These are phyloP conservation scores for Sporothrix pallida DNA, from an alignment of 2,329 filamentous ascomycete species.

Conservation along the genomic window DNA sequence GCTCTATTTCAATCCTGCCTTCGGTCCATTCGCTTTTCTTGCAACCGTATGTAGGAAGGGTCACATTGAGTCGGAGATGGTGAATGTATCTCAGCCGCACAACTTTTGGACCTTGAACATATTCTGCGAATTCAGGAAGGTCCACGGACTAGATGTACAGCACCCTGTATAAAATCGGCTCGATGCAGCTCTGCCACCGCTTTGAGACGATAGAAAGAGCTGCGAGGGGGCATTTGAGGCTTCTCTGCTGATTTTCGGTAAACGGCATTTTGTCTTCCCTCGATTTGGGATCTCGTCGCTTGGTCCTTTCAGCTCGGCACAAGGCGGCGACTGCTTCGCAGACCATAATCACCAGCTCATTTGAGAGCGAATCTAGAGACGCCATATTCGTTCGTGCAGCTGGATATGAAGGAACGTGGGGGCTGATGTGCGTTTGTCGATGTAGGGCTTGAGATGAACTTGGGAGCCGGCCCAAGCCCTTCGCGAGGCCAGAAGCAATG, in stretches of 20 bases:
- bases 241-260: too few relatives aligned
- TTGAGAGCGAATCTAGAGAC: background rate
- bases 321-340: background rate
- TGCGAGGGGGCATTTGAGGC: background rate
- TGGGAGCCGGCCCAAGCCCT: too few relatives aligned
- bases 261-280: background rate
- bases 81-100: background rate
- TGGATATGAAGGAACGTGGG: background rate
- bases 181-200: background rate
- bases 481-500: too few relatives aligned
- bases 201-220: slow-evolving; percentile 2
- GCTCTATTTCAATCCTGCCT: background rate
- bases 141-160: background rate
- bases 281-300: background rate
- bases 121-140: background rate
- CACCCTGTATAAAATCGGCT: background rate
- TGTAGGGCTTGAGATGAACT: background rate
- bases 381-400: background rate
- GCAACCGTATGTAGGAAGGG: background rate
- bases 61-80: background rate
- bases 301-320: background rate
- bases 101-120: background rate
- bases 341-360: background rate
- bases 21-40: background rate
- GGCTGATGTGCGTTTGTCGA: background rate